Evolutionary conservation across 2,329 filamentous ascomycete genomes (phyloP).

Genomic region (Penicillium brevicompactum): DNA sequence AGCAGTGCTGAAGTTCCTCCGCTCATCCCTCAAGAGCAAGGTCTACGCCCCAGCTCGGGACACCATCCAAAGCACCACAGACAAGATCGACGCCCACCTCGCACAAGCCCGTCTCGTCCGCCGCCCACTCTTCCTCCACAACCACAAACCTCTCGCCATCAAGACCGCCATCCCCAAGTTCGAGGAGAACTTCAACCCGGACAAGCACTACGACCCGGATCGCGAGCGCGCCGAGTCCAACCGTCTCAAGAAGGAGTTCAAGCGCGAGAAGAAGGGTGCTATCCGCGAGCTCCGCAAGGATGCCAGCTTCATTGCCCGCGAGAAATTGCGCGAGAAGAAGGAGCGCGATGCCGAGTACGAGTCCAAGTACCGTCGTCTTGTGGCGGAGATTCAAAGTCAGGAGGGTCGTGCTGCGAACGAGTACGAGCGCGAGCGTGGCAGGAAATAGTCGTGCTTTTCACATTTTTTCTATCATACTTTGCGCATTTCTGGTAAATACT

Average conservation of each 20-base stretch:
- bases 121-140: constrained; percentile 81
- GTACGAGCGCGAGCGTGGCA: constrained; percentile 83
- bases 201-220: constrained; percentile 96
- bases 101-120: constrained; percentile 66
- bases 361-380: constrained; percentile 88
- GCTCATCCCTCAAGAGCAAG: constrained; percentile 54
- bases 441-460: constrained; percentile 42
- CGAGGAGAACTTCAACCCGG: constrained; percentile 90
- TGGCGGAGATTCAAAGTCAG: constrained; percentile 94
- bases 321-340: constrained; percentile 90
- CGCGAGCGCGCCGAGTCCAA: constrained; percentile 81
- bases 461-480: constrained; percentile 14
- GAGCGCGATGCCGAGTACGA: constrained; percentile 91
- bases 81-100: constrained; percentile 48
- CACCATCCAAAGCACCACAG: constrained; percentile 32
- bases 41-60: constrained; percentile 45
- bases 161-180: constrained; percentile 90
- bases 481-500: constrained; percentile 21
- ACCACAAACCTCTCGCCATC: constrained; percentile 86
- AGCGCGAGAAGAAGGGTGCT: constrained; percentile 92
- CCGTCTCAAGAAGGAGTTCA: constrained; percentile 87
- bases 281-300: constrained; percentile 95
- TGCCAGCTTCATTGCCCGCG: constrained; percentile 86
- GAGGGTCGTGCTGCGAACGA: constrained; percentile 83
- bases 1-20: constrained; percentile 63